These are phyloP conservation scores for Kandelia obovata DNA, from an alignment of 345 rosid species.

Conservation along the genomic window DNA sequence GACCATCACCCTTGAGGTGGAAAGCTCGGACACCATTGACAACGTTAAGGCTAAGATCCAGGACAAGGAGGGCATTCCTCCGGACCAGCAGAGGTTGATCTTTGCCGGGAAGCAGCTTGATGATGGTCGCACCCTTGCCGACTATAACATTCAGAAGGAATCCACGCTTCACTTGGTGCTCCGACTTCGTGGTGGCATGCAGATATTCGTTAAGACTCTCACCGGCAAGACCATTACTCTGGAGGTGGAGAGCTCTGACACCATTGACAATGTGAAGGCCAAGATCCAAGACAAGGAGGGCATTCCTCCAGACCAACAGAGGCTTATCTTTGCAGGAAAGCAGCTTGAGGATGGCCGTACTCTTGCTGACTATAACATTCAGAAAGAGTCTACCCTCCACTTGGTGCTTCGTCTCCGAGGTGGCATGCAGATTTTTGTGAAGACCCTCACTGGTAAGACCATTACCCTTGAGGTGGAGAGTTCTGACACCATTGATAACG, in stretches of 20 bases:
- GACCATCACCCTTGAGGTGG: too few species aligned
- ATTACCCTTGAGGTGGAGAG: conserved; percentile 39
- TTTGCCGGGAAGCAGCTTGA: too few species aligned
- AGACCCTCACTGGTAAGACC: conserved; percentile 39
- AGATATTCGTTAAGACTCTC: conserved; percentile 35
- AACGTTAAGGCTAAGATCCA: too few species aligned
- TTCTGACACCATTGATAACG: conserved; percentile 36
- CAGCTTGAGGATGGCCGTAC: conserved; percentile 41
- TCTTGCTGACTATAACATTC: conserved; percentile 40
- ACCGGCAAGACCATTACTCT: conserved; percentile 40
- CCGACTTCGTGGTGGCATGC: conserved; percentile 12
- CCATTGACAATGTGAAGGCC: conserved; percentile 39
- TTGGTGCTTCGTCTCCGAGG: conserved; percentile 34
- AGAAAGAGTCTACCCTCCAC: conserved; percentile 41
- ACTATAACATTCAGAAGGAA: too few species aligned
- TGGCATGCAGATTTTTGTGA: conserved; percentile 42
- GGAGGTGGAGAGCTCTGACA: conserved; percentile 38
- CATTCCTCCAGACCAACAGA: conserved; percentile 40
- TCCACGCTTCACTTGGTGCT: too few species aligned
- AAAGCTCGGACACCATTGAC: too few species aligned
- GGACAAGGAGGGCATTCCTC: too few species aligned
- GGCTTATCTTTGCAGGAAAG: conserved; percentile 38
- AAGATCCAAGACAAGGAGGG: conserved; percentile 45
- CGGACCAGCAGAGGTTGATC: too few species aligned
- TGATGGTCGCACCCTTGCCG: too few species aligned